Evolutionary conservation across 768 basidiomycete species (phyloP), one percentile per base, ranked within the genome.

Genomic region (Trametes cubensis): DNA sequence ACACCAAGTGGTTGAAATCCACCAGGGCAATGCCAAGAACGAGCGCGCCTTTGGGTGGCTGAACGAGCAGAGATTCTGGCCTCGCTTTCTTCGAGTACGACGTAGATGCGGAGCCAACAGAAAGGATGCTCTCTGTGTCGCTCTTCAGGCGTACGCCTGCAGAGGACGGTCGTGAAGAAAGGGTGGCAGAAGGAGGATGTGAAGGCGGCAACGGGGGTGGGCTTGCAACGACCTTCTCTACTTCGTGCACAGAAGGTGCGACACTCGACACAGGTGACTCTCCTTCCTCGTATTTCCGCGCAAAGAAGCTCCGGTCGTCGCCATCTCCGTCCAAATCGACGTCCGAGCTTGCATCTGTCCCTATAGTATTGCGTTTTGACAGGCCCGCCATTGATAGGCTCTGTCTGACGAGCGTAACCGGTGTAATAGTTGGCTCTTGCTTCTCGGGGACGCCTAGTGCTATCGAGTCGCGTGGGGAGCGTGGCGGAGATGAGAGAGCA

Each of bases 1-100:
- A 69, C 72, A 94, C 95, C 71, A 95, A 75, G 76, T 97, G 95
- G 73, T 97, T 95, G 72, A 97, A 97, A 71, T 97, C 95, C 38
- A 97, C 88, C n/a, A 97, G 77, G 2, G 92, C 94, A 55, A 96
- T 87, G 4, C 95, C 95, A 5, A 95, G 79, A 17, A 96, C 80
- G 21, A 95, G 76, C 7, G 86, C 86, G 10, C 78, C 80, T n/a
- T 76, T 75, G 0, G 82, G 79, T 17, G 86, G 79, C 30, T 83
- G 80, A n/a, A 91, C 74, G 10, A 94, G 69, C 72, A 91, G 76
- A 4, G 89, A 91, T 70, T 94, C 92, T 8, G 92, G 92, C 18
- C 92, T 83, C 34, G 86, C 82, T 73, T 94, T 94, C 61, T 74
- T 80, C 38, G 79, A 80, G 63, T 77, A 77, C 68, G 88, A 88